Conservation (phyloP, 148 eudicot species). For the Rhododendron ferrugineum region DNA sequence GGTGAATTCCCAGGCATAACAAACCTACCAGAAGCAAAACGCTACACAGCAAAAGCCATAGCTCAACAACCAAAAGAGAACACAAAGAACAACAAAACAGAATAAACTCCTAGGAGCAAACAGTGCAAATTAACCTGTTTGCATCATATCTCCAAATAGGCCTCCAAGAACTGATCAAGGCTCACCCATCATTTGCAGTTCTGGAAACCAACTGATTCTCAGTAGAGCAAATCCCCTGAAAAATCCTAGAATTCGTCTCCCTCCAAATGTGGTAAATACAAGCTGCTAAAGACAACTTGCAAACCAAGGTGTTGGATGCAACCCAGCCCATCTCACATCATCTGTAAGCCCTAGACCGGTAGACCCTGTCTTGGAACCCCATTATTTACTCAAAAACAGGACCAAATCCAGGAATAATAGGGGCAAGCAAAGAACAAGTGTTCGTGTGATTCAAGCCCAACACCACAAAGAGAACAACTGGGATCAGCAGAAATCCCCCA, state of each 20-base stretch:
- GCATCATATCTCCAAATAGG: neutral
- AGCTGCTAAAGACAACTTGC: neutral
- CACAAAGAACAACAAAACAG: neutral
- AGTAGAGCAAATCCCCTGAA: neutral
- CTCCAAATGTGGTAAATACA: neutral
- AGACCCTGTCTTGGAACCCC: neutral
- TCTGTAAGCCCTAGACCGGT: neutral
- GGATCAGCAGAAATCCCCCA: neutral
- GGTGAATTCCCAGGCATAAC: neutral
- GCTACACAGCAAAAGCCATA: neutral
- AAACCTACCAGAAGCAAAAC: neutral
- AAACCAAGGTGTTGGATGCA: neutral
- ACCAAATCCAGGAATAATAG: neutral
- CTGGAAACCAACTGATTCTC: neutral
- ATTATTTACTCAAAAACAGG: neutral
- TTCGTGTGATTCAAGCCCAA: neutral
- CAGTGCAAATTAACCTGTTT: neutral
- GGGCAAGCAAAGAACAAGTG: neutral
- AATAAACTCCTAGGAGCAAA: neutral
- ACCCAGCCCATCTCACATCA: neutral
- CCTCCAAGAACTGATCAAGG: neutral
- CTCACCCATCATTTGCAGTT: neutral
- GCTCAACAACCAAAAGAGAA: neutral
- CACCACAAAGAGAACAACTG: neutral
- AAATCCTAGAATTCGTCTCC: neutral